Evolutionary conservation across 805 yeast genomes (phyloP), one percentile per base, ranked within the genome.

Genomic region (Pichia deserticola): DNA sequence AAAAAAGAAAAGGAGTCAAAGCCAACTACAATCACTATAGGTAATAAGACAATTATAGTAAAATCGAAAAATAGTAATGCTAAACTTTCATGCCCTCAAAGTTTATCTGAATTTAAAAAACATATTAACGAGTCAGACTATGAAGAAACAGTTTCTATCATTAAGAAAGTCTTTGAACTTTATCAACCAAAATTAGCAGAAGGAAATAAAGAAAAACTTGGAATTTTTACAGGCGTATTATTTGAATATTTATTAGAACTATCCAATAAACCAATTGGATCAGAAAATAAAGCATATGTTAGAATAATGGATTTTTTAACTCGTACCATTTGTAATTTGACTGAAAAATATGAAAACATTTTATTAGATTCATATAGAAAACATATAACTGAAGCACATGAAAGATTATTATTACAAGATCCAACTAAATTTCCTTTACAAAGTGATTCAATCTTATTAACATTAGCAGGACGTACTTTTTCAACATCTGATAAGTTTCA

Each of bases 401-500:
- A 64, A 35, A 73, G 84, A 52, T 72, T 85, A 30, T 8, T 50
- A 20, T 60, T 53, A 0, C 52, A 67, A 44, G 59, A 60, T 12
- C 42, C 44, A 13, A 30, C 45, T 4, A 20, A 39, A 12, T 73
- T 70, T 51, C 73, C 76, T 33, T 66, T 63, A 40, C 57, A 68
- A 13, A 68, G 78, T 1, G 96, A 89, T 61, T 66, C 89, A 51
- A 66, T 87, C 6, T 78, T 85, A 52, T 86, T 84, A 60, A 73
- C 81, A 0, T 58, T 89, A 5, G 73, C 90, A 50, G 97, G 97
- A 7, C 72, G 76, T 48, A 63, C 89, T 5, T 93, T 86, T 62
- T 90, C 99, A 0, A 89, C 97, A 0, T 93, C 99, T 0, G 99
- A 93, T 71, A 90, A 89, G 62, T 92, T 86, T 67, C 99, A 93